Evolutionary conservation across 225 moss, liverwort and hornwort species (phyloP).

Genomic region (Bryum argenteum): DNA sequence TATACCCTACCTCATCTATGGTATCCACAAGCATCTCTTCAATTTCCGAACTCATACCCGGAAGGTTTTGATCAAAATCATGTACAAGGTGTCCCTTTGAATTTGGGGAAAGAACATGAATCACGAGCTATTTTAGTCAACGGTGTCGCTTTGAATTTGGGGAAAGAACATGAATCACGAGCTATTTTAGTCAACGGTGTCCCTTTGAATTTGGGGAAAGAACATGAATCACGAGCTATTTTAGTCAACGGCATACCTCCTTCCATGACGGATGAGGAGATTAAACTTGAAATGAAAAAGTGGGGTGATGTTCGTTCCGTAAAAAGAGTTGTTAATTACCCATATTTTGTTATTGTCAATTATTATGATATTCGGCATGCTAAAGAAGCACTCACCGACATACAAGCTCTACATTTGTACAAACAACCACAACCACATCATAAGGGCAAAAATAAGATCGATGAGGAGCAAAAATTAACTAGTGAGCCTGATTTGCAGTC

Average conservation of each 20-base stretch:
- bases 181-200: constrained; percentile 81
- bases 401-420: constrained; percentile 81
- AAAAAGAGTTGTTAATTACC: constrained; percentile 60
- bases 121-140: constrained; percentile 83
- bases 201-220: constrained; percentile 70
- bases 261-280: constrained; percentile 58
- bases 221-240: constrained; percentile 91
- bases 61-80: too few species aligned
- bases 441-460: constrained; percentile 30
- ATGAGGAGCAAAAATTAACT: constrained; percentile 45
- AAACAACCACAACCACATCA: constrained; percentile 66
- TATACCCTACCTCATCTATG: too few species aligned
- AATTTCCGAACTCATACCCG: too few species aligned
- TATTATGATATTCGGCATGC: constrained; percentile 83
- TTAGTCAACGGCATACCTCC: constrained; percentile 73
- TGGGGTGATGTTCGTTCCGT: constrained; percentile 90
- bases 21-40: too few species aligned
- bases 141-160: constrained; percentile 75
- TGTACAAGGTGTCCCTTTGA: constrained; percentile 55
- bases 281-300: constrained; percentile 69
- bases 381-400: constrained; percentile 81
- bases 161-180: constrained; percentile 90
- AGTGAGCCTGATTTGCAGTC: constrained; percentile 28
- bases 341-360: constrained; percentile 74
- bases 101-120: constrained; percentile 84